Base-by-base conservation (phyloP, 192 early-diverging fungal genomes). In the Coemansia sp. region DNA sequence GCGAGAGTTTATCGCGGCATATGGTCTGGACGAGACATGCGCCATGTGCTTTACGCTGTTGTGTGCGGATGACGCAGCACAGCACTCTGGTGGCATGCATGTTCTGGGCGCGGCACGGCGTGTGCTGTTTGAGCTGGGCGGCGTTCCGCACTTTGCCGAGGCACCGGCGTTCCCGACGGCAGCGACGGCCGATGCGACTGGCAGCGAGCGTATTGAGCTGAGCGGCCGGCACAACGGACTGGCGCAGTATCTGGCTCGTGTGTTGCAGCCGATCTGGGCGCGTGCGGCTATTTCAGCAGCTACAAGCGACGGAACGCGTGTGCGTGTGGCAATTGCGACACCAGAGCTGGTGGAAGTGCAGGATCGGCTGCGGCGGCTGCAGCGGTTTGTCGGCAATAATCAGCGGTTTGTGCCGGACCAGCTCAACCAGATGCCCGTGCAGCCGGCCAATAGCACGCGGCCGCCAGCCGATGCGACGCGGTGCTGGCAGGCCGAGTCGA, bases 31-130 rank as follows among this genome's bases (percentile, higher is more conserved):
- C 32, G 88, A 94, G 69, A 78, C 88, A 14, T 95, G 92, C 61
- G 91, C 93, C 35, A 94, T 97, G 93, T 91, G 89, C 67, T 79
- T 93, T 4, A 85, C 87, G 1, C 85, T 95, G 55, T 74, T 89
- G 51, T 89, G 88, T 54, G 66, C 69, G 4, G 66, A 73, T 19
- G 70, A 62, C 29, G 47, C 43, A 16, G 23, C 52, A 23, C 54
- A 20, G 39, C 65, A 59, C 9, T 11, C 20, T 6, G 38, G 57
- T 23, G 45, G 63, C 37, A 73, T 75, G 64, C 73, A 75, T 11
- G 78, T 71, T 39, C 54, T 64, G 10, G 54, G 26, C 14, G 69
- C 65, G 4, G 73, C 73, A n/a, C 62, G 69, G 4, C 60, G 68
- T 3, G 58, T 82, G 16, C 29, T 73, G 54, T 85, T 82, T 48